Evolutionary conservation across 1,284 basidiomycete species (phyloP), one percentile per base, ranked within the genome.

Genomic region (Leccinum olivaceoglutinosum): DNA sequence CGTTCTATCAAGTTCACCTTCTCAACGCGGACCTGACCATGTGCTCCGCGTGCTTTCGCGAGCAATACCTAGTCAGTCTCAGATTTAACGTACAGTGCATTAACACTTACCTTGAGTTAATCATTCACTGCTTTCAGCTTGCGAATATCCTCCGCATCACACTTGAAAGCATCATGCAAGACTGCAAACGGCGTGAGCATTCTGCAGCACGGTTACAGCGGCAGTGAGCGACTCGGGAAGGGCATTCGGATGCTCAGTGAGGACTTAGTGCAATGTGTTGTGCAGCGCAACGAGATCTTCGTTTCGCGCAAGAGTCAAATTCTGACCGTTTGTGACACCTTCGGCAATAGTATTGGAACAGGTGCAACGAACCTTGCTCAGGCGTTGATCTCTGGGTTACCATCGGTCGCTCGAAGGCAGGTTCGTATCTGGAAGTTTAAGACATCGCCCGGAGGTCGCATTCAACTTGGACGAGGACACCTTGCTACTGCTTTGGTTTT

Each of bases 21-120:
- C 78, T 93, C 90, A 21, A 89, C 89, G n/a, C 88, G 85, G 10
- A 88, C 82, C 71, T 89, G 87, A 4, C 89, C 89, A 69, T 91
- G 87, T 16, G 85, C 84, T 18, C 84, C 84, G 58, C 90, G 86
- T 54, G 90, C 88, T 75, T 89, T 91, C 5, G 83, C 82, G 9
- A 92, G 70, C 68, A 91, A 86, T 29, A 86, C 77, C 69, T 91
- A 88, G 21, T 21, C 21, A 21, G 21, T 21, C 21, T 21, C 21
- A 21, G 21, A 21, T 21, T 21, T 21, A 21, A 21, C 21, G 21
- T 21, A 21, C 21, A 21, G 21, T 21, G 21, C 21, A 21, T 21
- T 21, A 21, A 21, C 21, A 21, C 2, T 1, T 25, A 25, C 21
- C 21, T 25, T 1, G 58, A 85, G 77, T 8, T 92, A 89, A 5